Evolutionary conservation across 2,329 filamentous ascomycete genomes (phyloP), one percentile per base, ranked within the genome.

Genomic region (Escovopsis weberi): DNA sequence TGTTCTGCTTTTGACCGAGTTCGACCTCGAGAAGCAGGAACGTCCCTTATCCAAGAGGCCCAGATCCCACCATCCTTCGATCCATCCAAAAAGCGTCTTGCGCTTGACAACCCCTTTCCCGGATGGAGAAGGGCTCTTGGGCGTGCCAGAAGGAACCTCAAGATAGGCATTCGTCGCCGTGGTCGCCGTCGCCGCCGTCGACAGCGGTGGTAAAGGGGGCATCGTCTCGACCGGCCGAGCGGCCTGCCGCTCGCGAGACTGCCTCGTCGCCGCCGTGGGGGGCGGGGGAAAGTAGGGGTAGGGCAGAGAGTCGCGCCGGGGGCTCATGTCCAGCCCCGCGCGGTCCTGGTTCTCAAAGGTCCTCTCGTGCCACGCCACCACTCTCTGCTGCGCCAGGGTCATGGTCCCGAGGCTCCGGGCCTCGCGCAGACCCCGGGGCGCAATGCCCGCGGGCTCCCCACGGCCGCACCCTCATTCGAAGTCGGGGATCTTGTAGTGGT

Each of bases 31-130:
- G 46, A 63, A 54, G 38, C 59, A 43, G 7, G 58, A 62, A 50
- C 60, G 57, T 45, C 67, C 61, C 55, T 59, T 68, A 26, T 70
- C 68, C 42, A 73, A 48, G 43, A 74, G 52, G 4, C 63, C 67
- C 43, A 74, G 55, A 54, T 74, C 70, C 70, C 70, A 74, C 70
- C 70, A 74, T 5, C 70, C 70, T 36, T 72, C 69, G 26, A 74
- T 59, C 18, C 64, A 57, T 34, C 66, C 59, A 47, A 70, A 57
- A 19, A 74, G 55, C 1, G 69, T 73, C 58, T 59, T 69, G 7
- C 68, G 60, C 50, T 59, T 63, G 28, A 61, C 28, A 32, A 23
- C 23, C 23, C 23, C 59, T 42, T 57, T 61, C 2, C 43, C 26
- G 43, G 47, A 50, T 37, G 33, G 33, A 28, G 48, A 41, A 23